Evolutionary conservation across 768 basidiomycete species (phyloP), one percentile per base, ranked within the genome.

Genomic region (Lactifluus piperatus): DNA sequence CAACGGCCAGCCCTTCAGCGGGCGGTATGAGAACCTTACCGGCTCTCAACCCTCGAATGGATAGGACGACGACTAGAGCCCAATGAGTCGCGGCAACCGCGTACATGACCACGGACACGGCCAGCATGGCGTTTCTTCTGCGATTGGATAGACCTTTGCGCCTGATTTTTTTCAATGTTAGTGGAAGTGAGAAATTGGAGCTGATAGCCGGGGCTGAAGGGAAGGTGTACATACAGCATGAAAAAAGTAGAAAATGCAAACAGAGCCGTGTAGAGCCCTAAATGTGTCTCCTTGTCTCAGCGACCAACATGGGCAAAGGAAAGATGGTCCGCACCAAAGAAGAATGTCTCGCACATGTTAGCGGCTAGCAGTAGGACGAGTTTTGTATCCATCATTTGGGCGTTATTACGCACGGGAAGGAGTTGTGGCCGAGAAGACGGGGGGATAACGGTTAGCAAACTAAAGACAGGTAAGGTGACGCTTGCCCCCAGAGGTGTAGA

Each of bases 71-170:
- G n/a, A 22, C 29, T 6, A 45, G 6, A 18, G 32, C 50, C 49
- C 49, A 57, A 13, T 51, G 50, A 9, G 16, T 32, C 6, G 49
- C 44, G 20, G 43, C 44, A 43, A 57, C 43, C 11, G 34, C 0
- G 18, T 57, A 57, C 56, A 57, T 57, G 16, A 45, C 20, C 13
- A 43, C 9, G 24, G 56, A 51, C 30, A 51, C 22, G 8, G 49
- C 50, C 20, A 57, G 6, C 50, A 57, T 44, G 6, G n/a, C 13
- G 16, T 51, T 34, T 29, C 30, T 50, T 11, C 24, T n/a, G 18
- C 30, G 18, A 2, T 18, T 45, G 11, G 30, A 24, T 14, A 18
- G 39, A 5, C 32, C 39, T 34, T 50, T 50, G 11, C n/a, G 29
- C 48, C 56, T n/a, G n/a, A n/a, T n/a, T n/a, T n/a, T 57, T 30